phyloP scores from a whole-genome alignment of 2,329 filamentous ascomycete species.

The Lachnellula suecica region DNA sequence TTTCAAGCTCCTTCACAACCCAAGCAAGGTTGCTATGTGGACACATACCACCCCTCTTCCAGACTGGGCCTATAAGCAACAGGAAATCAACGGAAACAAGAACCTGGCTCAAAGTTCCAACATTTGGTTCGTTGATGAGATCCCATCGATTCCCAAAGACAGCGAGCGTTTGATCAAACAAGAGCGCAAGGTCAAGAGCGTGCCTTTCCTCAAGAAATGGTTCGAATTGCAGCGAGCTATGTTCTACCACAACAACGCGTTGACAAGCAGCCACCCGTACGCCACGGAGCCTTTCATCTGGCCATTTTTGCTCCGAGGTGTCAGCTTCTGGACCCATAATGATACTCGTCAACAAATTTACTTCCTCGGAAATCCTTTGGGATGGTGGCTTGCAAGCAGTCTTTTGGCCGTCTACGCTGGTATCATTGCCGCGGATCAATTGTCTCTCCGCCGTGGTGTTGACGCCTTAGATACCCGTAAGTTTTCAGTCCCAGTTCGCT shows the following conservation, averaged over 20 bases:
- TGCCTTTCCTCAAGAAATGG: conserved; percentile 93
- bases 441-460: conserved; percentile 87
- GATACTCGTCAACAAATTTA: conserved; percentile 96
- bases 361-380: conserved; percentile 94
- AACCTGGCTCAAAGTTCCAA: conserved; percentile 87
- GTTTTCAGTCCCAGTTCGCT: conserved; percentile 40
- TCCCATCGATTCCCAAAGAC: conserved; percentile 74
- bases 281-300: conserved; percentile 93
- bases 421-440: conserved; percentile 87
- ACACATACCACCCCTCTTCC: conserved; percentile 93
- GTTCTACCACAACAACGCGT: conserved; percentile 99
- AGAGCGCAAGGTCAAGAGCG: conserved; percentile 73
- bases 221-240: conserved; percentile 95
- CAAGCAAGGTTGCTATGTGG: conserved; percentile 98
- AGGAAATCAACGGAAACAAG: conserved; percentile 99
- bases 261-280: conserved; percentile 96
- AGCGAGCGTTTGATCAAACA: conserved; percentile 71
- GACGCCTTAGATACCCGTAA: conserved; percentile 92
- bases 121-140: conserved; percentile 90
- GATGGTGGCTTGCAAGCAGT: conserved; percentile 95
- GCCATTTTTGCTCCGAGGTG: conserved; percentile 95
- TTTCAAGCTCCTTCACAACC: conserved; percentile 94
- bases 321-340: conserved; percentile 99
- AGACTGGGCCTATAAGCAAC: conserved; percentile 95
- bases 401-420: conserved; percentile 90